Base-by-base conservation (phyloP, 768 basidiomycete species). In the Suillus subluteus region DNA sequence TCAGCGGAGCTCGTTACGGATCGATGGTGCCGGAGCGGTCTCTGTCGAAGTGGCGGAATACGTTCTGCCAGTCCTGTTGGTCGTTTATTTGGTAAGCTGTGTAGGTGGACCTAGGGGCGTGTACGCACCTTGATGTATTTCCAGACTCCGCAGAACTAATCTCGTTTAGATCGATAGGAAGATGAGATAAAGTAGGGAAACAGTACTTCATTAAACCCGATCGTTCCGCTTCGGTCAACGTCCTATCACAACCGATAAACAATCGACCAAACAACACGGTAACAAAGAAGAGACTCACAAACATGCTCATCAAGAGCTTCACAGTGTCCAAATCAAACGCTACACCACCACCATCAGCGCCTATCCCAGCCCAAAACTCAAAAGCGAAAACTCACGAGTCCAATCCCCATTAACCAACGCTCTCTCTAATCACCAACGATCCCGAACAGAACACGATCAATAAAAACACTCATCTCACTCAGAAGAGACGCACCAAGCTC, bases 291-390 rank as follows among this genome's bases (percentile, higher is more conserved):
- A 3, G 26, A 75, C 89, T 71, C 64, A 92, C 92, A 76, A 95
- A 95, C 68, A 95, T 70, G 32, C 83, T 82, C 89, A 95, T 93
- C 68, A 94, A 81, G 41, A 94, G 83, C 81, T 92, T 94, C 76
- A 94, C 90, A 32, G 94, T 95, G 72, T 94, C 94, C 64, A 92
- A 79, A 79, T 94, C 93, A 72, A 95, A 95, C 6, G 89, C 92
- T 92, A 63, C 9, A 44, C 18, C 35, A 58, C 6, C 12, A 37
- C 26, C 5, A 40, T 23, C 21, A 58, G 21, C 21, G 12, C 35
- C 6, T 56, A 21, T 35, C 52, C 16, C 16, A 54, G 32, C 52
- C 30, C 16, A 32, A 56, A 56, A 56, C 21, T n/a, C 9, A 37
- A 55, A 55, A 56, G 18, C 18, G 32, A 26, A 26, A 30, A 82